These are phyloP conservation scores for Lentinus brumalis DNA, from an alignment of 768 basidiomycete species.

Conservation along the genomic window DNA sequence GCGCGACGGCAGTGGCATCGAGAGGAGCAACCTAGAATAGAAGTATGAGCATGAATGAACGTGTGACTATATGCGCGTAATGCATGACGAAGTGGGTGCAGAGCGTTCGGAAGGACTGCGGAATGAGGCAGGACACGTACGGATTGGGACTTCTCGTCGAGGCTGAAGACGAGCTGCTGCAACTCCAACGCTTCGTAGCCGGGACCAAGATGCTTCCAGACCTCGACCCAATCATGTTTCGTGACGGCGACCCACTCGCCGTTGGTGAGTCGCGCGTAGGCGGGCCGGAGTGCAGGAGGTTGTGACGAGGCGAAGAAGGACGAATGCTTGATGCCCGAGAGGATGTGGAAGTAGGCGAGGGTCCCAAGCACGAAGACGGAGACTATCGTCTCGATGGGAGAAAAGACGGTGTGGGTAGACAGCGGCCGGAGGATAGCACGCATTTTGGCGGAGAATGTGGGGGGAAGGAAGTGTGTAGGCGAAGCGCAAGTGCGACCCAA, in stretches of 20 bases:
- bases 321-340: conserved; percentile 88
- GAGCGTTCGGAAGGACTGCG: neutral
- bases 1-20: conserved; percentile 48
- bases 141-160: conserved; percentile 43
- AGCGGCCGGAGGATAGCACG: conserved; percentile 66
- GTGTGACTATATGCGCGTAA: neutral
- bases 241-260: conserved; percentile 66
- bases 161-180: conserved; percentile 71
- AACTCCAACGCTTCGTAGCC: conserved; percentile 54
- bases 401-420: conserved; percentile 71
- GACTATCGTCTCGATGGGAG: conserved; percentile 89
- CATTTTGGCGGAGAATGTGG: conserved; percentile 37
- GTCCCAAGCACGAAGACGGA: conserved; percentile 88
- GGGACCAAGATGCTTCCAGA: conserved; percentile 31
- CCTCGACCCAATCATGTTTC: conserved; percentile 52
- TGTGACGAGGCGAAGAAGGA: conserved; percentile 68
- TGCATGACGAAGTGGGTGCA: conserved; percentile 27
- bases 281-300: conserved; percentile 51
- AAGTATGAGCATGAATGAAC: neutral
- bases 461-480: neutral
- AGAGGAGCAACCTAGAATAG: conserved; percentile 29
- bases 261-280: conserved; percentile 54
- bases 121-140: conserved; percentile 28
- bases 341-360: conserved; percentile 91
- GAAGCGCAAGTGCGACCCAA: neutral